phyloP scores from a whole-genome alignment of 805 yeast genomes.

The Metschnikowia cerradonensis region DNA sequence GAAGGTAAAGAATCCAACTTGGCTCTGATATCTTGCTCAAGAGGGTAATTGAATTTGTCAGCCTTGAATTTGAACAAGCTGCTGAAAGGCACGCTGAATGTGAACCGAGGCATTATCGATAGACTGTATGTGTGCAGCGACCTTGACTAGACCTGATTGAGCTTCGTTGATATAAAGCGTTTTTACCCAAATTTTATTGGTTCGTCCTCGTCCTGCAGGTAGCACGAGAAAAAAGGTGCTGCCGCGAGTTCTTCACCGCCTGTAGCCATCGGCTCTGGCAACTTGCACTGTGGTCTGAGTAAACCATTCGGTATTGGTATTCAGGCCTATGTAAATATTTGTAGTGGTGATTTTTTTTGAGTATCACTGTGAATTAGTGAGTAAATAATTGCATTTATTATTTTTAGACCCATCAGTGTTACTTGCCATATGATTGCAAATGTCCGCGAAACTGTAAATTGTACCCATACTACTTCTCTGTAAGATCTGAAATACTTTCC shows the following conservation, averaged over 20 bases:
- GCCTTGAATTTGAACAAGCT: constrained; percentile 36
- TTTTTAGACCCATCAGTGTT: too few relatives aligned
- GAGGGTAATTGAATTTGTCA: constrained; percentile 39
- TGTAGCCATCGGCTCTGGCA: not conserved
- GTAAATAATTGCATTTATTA: too few relatives aligned
- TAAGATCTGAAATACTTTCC: too few relatives aligned
- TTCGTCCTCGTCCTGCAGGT: constrained; percentile 5
- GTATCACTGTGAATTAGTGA: too few relatives aligned
- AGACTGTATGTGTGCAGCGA: constrained; percentile 3
- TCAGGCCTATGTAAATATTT: too few relatives aligned
- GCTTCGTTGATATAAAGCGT: constrained; percentile 8
- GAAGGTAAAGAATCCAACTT: constrained; percentile 61
- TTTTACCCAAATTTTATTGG: constrained; percentile 11
- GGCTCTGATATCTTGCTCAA: constrained; percentile 60
- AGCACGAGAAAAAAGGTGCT: not conserved
- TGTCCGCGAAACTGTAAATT: too few relatives aligned
- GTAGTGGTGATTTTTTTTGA: too few relatives aligned
- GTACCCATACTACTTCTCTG: too few relatives aligned
- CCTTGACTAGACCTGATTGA: not conserved
- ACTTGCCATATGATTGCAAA: too few relatives aligned
- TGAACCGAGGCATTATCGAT: constrained; percentile 33
- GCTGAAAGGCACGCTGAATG: constrained; percentile 39
- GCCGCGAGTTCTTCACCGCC: not conserved
- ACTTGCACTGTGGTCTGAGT: too few relatives aligned
- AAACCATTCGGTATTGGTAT: too few relatives aligned